These are phyloP conservation scores for Coccomyxa sp. DNA, from an alignment of 139 green algal species.

Conservation along the genomic window DNA sequence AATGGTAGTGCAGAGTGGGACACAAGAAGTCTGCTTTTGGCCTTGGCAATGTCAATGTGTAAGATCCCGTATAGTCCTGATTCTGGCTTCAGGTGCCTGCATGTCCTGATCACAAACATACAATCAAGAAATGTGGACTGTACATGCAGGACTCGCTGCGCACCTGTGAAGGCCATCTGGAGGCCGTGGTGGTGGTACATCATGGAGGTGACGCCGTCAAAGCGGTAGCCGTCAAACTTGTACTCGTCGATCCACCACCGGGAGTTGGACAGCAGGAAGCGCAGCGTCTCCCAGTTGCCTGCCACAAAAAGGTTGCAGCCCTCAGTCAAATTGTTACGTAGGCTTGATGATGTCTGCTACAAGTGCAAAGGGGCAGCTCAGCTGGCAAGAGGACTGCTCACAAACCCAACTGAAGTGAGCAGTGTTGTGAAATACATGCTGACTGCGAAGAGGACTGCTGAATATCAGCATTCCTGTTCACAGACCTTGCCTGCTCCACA, in stretches of 20 bases:
- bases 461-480: too few relatives aligned
- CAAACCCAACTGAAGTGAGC: too few relatives aligned
- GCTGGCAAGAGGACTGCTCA: too few relatives aligned
- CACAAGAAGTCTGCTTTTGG: too few relatives aligned
- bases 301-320: too few relatives aligned
- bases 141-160: neutral
- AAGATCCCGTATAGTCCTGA: neutral
- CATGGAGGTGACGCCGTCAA: conserved; percentile 97
- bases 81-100: neutral
- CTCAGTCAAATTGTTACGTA: too few relatives aligned
- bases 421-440: too few relatives aligned
- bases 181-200: conserved; percentile 99
- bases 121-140: neutral
- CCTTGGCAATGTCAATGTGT: neutral
- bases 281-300: conserved; percentile 94
- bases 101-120: neutral
- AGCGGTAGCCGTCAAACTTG: conserved; percentile 97
- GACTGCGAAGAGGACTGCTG: too few relatives aligned
- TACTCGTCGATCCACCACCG: conserved; percentile 97
- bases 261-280: conserved; percentile 94
- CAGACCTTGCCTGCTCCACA: too few relatives aligned
- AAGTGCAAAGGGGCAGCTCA: too few relatives aligned
- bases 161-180: conserved; percentile 90
- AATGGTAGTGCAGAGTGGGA: too few relatives aligned
- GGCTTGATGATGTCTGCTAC: too few relatives aligned